Evolutionary conservation across 2,329 filamentous ascomycete genomes (phyloP).

Genomic region (Diaporthe sp.): DNA sequence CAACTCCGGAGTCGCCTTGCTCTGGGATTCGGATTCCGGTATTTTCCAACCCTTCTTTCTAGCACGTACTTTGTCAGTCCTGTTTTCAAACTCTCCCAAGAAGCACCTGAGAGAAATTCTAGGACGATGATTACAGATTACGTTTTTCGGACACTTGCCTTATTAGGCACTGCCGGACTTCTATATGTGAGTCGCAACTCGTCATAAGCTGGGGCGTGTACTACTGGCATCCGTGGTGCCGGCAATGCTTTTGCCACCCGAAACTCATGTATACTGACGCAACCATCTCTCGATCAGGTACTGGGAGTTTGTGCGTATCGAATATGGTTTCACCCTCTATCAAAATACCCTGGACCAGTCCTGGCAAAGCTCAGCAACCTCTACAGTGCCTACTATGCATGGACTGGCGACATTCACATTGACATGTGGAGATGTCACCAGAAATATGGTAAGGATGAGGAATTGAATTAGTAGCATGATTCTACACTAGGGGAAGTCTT

Average conservation of each 20-base stretch:
- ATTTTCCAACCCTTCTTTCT: not conserved
- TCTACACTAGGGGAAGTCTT: not conserved
- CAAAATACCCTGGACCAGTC: conserved; percentile 14
- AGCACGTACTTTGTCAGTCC: not conserved
- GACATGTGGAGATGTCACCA: conserved; percentile 27
- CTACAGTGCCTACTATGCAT: conserved; percentile 26
- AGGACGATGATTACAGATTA: not conserved
- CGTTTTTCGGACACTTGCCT: not conserved
- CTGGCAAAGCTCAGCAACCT: conserved; percentile 22
- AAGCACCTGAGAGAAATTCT: not conserved
- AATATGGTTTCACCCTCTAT: conserved; percentile 21
- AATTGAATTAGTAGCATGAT: not conserved
- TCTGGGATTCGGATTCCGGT: not conserved
- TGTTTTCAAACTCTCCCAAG: not conserved
- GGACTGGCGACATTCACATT: conserved; percentile 21
- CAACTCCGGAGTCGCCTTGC: not conserved
- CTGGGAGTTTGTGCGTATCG: not conserved
- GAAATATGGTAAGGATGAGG: conserved; percentile 11
- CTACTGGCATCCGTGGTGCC: not conserved
- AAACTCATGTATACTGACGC: not conserved
- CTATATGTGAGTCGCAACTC: conserved; percentile 6
- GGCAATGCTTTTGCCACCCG: not conserved
- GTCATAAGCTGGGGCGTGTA: not conserved
- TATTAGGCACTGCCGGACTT: not conserved
- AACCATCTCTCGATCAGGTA: not conserved